Conservation (phyloP, 768 basidiomycete genomes). For the Mycena vulgaris region DNA sequence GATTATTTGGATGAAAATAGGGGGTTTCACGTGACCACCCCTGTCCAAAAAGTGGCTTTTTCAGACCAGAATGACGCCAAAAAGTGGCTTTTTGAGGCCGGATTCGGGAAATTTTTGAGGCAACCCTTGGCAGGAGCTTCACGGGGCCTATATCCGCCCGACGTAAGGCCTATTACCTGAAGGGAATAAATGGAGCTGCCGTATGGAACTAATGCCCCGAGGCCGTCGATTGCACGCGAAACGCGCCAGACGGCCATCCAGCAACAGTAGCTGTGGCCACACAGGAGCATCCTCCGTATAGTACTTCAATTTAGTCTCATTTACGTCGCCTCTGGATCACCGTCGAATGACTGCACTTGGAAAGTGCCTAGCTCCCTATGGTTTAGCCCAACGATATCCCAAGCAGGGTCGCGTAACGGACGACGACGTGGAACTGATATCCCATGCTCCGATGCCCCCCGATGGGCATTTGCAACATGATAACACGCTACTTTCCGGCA, state of each 20-base stretch:
- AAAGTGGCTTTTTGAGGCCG: no score
- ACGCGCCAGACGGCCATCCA: background rate
- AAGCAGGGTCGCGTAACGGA: conserved; percentile 8
- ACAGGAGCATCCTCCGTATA: background rate
- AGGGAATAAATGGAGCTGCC: background rate
- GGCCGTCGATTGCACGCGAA: conserved; percentile 11
- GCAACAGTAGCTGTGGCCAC: background rate
- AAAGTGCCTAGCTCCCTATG: conserved; percentile 7
- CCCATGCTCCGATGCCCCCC: conserved; percentile 9
- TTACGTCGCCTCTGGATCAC: background rate
- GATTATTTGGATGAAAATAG: no score
- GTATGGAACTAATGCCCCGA: conserved; percentile 7
- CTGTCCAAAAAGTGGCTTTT: no score
- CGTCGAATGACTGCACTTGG: background rate
- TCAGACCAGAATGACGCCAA: no score
- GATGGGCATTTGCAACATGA: background rate
- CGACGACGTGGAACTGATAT: background rate
- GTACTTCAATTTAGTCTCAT: no score
- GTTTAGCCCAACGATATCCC: background rate
- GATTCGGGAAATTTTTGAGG: no score
- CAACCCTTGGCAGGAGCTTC: no score
- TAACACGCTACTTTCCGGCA: background rate
- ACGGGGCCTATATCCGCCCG: no score
- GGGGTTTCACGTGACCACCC: no score
- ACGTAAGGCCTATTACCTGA: no score